Evolutionary conservation across 106 monocot genomes (phyloP).

Genomic region (Dendrobium nobile): DNA sequence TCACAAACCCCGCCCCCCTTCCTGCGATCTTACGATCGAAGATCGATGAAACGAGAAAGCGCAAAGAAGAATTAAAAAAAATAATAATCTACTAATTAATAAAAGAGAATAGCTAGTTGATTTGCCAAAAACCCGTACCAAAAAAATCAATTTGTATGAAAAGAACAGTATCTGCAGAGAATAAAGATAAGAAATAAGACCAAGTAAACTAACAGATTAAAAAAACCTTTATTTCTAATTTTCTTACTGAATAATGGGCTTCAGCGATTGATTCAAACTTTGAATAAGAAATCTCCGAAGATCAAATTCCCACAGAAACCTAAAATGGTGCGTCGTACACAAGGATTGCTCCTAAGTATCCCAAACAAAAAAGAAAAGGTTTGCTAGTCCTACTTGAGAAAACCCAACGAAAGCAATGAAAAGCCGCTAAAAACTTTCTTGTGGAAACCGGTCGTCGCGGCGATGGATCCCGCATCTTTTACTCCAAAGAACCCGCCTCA

Average conservation of each 20-base stretch:
- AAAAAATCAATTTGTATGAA: neutral
- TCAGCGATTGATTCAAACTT: too few relatives aligned
- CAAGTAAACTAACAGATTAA: neutral
- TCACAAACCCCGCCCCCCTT: neutral
- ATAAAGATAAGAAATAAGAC: neutral
- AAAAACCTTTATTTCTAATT: neutral
- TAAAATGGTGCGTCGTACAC: neutral
- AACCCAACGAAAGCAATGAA: too few relatives aligned
- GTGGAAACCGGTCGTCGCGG: neutral
- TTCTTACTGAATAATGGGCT: neutral
- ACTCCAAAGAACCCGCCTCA: neutral
- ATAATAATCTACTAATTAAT: neutral
- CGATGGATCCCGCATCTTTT: neutral
- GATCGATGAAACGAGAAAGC: neutral
- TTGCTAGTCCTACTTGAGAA: neutral
- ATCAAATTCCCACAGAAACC: neutral
- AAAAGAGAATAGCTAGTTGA: neutral
- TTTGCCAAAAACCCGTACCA: neutral
- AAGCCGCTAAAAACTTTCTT: neutral
- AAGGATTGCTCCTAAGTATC: neutral
- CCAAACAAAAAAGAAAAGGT: neutral
- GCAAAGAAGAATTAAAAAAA: neutral
- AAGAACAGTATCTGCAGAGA: neutral
- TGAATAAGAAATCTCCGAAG: neutral
- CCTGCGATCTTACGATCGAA: neutral